Evolutionary conservation across 2,329 filamentous ascomycete species (phyloP), one percentile per base, ranked within the genome.

Genomic region (Penicillium polonicum): DNA sequence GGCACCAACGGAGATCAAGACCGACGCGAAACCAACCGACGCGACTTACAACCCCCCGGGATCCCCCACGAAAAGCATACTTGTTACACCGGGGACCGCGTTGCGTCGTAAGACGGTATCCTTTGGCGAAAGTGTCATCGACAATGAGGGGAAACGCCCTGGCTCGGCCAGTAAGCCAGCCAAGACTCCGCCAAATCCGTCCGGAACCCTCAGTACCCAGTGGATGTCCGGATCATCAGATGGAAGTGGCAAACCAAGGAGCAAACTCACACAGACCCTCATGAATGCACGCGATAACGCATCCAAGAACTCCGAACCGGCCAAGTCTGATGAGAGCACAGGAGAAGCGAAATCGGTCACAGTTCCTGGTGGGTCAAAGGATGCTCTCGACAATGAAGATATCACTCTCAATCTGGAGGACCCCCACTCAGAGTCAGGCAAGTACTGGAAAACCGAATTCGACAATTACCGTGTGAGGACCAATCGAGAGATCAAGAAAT

Each of bases 371-470:
- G 39, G 54, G 15, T 55, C 75, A 72, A 49, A 65, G 19, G 65
- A 69, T 35, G 66, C 66, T 2, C 62, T 69, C 21, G 60, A 61
- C 8, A 74, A 74, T 50, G 81, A 84, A 48, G 76, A 80, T 25
- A 53, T 64, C 33, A 84, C 82, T 0, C 70, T 80, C 23, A 83
- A 85, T 60, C 65, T 84, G 15, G 74, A 78, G 29, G 79, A 83
- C 42, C 83, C 84, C 3, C 77, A 78, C 23, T 84, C 83, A 0
- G 80, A 83, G 51, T 85, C 83, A 5, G 84, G 83, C 2, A 81
- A 80, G 63, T 85, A 85, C 65, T 87, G 84, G 84, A 86, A 86
- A 69, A 76, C 79, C 12, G 81, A 86, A 60, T 86, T 83, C 64
- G 82, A 86, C 53, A 78, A 74, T 39, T 87, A 87, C 65, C 77